These are phyloP conservation scores for Choanephora cucurbitarum DNA, from an alignment of 371 early-diverging fungal species.

Conservation along the genomic window DNA sequence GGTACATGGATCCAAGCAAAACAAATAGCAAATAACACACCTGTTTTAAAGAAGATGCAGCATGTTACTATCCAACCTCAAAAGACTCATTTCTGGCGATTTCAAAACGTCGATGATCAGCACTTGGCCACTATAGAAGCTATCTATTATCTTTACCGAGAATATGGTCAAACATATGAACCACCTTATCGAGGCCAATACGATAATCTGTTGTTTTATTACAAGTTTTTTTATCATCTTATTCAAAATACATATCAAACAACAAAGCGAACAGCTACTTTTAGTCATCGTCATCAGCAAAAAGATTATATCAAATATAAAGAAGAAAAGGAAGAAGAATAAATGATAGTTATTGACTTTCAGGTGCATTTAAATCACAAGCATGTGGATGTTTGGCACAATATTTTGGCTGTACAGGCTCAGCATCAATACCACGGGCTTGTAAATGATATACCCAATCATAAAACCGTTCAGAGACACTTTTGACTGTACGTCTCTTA, in stretches of 20 bases:
- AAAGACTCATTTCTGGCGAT: conserved; percentile 91
- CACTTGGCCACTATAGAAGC: conserved; percentile 94
- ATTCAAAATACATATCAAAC: conserved; percentile 74
- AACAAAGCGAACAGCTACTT: conserved; percentile 15
- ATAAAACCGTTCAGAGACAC: conserved; percentile 38
- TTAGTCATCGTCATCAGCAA: conserved; percentile 27
- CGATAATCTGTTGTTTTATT: conserved; percentile 88
- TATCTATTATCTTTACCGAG: conserved; percentile 87
- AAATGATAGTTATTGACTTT: background rate
- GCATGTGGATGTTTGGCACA: conserved; percentile 68
- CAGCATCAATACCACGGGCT: conserved; percentile 66
- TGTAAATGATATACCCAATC: conserved; percentile 60
- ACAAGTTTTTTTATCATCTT: conserved; percentile 81
- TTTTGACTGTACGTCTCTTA: conserved; percentile 32
- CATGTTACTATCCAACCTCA: conserved; percentile 65
- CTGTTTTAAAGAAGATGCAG: conserved; percentile 48
- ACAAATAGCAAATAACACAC: conserved; percentile 64
- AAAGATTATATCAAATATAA: conserved; percentile 23
- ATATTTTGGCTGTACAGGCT: conserved; percentile 74
- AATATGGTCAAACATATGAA: conserved; percentile 56
- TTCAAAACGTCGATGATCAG: conserved; percentile 71
- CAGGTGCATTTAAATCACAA: conserved; percentile 48
- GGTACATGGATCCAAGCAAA: conserved; percentile 93
- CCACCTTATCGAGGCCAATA: conserved; percentile 67
- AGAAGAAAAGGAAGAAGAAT: background rate